Evolutionary conservation across 306 rosid genomes (phyloP), one percentile per base, ranked within the genome.

Genomic region (Fragaria vesca): DNA sequence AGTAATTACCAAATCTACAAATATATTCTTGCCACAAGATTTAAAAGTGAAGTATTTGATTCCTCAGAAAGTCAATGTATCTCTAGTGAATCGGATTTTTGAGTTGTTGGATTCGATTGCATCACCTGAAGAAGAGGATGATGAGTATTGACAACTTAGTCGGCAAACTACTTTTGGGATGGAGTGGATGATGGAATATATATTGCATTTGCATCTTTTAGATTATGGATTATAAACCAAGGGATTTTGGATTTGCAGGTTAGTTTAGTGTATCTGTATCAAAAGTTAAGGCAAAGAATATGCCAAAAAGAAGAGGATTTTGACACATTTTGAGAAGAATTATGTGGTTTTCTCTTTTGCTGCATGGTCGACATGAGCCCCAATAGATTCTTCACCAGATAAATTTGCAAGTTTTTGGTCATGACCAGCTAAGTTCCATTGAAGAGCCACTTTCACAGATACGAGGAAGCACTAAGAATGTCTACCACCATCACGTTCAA

Each of bases 1-100:
- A 65, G 45, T 15, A 70, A 73, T 65, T 26, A 42, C 58, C 46
- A 83, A 82, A 86, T 77, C 83, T 50, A 34, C 43, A 17, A 47
- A 66, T 0, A 43, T 20, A 45, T 79, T 70, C 71, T 16, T 46
- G 71, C 46, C 45, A 42, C n/a, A 63, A 62, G n/a, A 71, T 10
- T 28, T 12, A 38, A 1, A 1, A 79, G 83, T 72, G 83, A 60
- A 6, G 61, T 32, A 72, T 50, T 71, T 71, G 69, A 34, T 69
- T 21, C 78, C 48, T 61, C 45, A 28, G 48, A 63, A 61, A 54
- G 84, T 80, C 82, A 72, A 73, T 46, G 55, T 11, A 76, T 36
- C 67, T 16, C 67, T n/a, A 26, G 57, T 81, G 45, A 76, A 52
- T 57, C 63, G 45, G n/a, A 63, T 69, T 26, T 40, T 75, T 34